These are phyloP conservation scores for Apostasia shenzhenica DNA, from an alignment of 106 monocot genomes.

Conservation along the genomic window DNA sequence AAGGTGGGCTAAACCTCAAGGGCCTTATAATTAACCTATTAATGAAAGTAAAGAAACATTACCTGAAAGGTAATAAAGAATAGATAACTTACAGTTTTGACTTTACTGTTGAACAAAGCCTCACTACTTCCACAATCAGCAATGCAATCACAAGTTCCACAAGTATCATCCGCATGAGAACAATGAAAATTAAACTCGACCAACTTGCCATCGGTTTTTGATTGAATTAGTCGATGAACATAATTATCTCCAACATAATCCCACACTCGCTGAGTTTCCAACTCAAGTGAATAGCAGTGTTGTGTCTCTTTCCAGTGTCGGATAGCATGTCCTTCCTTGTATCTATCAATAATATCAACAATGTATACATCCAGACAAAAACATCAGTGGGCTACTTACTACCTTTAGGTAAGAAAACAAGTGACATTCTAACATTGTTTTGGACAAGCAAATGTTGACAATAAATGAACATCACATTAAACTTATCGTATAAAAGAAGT, in stretches of 20 bases:
- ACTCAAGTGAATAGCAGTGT: constrained; percentile 88
- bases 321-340: constrained; percentile 85
- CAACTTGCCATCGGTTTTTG: constrained; percentile 90
- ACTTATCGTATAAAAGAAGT: not conserved
- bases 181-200: constrained; percentile 76
- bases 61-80: not conserved
- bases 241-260: constrained; percentile 97
- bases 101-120: constrained; percentile 73
- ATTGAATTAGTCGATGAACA: constrained; percentile 90
- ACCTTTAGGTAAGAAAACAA: not conserved
- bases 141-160: constrained; percentile 42
- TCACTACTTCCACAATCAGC: constrained; percentile 52
- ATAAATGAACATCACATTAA: no score
- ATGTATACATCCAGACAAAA: no score
- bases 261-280: constrained; percentile 92
- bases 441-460: no score
- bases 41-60: not conserved
- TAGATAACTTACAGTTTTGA: constrained; percentile 59
- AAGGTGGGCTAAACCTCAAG: no score
- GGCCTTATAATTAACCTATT: not conserved
- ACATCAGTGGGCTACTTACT: no score
- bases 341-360: constrained; percentile 22
- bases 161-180: constrained; percentile 27
- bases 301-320: constrained; percentile 94
- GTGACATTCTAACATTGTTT: not conserved